Conservation (phyloP, 2,329 filamentous ascomycete genomes). For the Achaetomium macrosporum region DNA sequence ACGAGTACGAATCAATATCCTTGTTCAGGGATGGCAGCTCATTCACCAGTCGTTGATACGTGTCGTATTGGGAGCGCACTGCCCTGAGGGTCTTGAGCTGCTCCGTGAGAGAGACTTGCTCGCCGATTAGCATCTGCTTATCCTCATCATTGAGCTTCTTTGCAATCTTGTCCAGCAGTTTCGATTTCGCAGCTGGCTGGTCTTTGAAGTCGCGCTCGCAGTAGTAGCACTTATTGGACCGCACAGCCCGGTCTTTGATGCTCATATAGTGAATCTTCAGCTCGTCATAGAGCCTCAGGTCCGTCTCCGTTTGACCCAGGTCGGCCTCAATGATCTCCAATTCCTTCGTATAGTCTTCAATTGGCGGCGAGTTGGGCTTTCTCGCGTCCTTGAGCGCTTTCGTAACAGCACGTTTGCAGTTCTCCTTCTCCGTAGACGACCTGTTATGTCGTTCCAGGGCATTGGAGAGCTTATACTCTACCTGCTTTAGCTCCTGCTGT, state of each 20-base stretch:
- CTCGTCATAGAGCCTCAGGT: slow-evolving; percentile 63
- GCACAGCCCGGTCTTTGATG: slow-evolving; percentile 59
- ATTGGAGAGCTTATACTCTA: slow-evolving; percentile 66
- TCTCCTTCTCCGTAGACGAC: slow-evolving; percentile 56
- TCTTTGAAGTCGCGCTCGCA: slow-evolving; percentile 67
- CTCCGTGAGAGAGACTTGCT: slow-evolving; percentile 53
- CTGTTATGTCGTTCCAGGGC: slow-evolving; percentile 58
- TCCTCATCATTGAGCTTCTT: slow-evolving; percentile 56
- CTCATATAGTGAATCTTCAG: slow-evolving; percentile 66
- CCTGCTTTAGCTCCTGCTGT: slow-evolving; percentile 66
- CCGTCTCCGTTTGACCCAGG: slow-evolving; percentile 58
- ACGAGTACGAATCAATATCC: slow-evolving; percentile 49
- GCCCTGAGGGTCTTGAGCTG: slow-evolving; percentile 55
- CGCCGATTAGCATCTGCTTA: slow-evolving; percentile 48
- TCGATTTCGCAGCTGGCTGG: slow-evolving; percentile 53
- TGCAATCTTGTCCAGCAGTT: slow-evolving; percentile 61
- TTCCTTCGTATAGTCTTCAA: slow-evolving; percentile 51
- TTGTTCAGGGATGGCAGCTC: slow-evolving; percentile 66
- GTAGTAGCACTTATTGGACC: slow-evolving; percentile 67
- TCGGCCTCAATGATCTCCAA: slow-evolving; percentile 45
- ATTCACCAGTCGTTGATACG: slow-evolving; percentile 61
- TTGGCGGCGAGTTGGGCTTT: slow-evolving; percentile 32
- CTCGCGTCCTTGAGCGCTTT: slow-evolving; percentile 41
- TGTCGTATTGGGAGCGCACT: slow-evolving; percentile 65
- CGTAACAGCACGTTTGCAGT: slow-evolving; percentile 53